Base-by-base conservation (phyloP, 2,329 filamentous ascomycete species). In the Fragosphaeria purpurea region DNA sequence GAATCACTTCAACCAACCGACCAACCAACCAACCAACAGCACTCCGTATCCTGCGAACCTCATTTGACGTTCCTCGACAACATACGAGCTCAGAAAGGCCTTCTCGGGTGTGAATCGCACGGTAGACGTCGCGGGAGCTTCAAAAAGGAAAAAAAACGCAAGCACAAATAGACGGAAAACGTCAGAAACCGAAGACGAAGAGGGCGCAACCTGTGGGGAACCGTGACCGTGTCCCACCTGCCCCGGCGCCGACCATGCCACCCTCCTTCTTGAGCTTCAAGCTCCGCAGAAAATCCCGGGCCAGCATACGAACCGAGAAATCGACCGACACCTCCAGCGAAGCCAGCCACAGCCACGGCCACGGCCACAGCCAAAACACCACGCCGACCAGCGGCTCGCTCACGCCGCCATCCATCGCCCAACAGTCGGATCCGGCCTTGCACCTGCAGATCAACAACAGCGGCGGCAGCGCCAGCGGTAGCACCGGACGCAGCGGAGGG, bases 241-340 rank as follows among this genome's bases (percentile, higher is more conserved):
- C 13, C 30, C 4, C 30, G 8, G 12, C 39, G 49, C 51, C 47
- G 48, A 58, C 52, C 57, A 82, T 82, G 78, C 71, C 77, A 50
- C 76, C 78, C 37, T 70, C 83, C 42, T 87, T 94, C 62, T 75
- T 93, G 55, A 77, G 66, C 58, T 66, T 79, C 60, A 87, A 81
- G 62, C 69, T 95, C 51, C 85, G 87, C 59, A 80, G 87, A 59
- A 83, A 84, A 59, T 93, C 86, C 51, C 83, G 76, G 65, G 78
- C 82, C 54, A 89, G 82, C 71, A 84, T 89, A 68, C 80, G 77
- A 53, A 82, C 80, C 45, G 76, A 78, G 41, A 75, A 73, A 54
- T 80, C 80, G 41, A 75, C 53, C 45, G 79, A 84, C 59, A 75
- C 75, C 7, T 79, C 77, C 44, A 82, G 78, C 63, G 79, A 80